Percentiles rank a stretch among this genome's conserved stretches.
Evolutionary conservation across 139 green algal genomes (phyloP).

Genomic region (Pleodorina starrii): DNA sequence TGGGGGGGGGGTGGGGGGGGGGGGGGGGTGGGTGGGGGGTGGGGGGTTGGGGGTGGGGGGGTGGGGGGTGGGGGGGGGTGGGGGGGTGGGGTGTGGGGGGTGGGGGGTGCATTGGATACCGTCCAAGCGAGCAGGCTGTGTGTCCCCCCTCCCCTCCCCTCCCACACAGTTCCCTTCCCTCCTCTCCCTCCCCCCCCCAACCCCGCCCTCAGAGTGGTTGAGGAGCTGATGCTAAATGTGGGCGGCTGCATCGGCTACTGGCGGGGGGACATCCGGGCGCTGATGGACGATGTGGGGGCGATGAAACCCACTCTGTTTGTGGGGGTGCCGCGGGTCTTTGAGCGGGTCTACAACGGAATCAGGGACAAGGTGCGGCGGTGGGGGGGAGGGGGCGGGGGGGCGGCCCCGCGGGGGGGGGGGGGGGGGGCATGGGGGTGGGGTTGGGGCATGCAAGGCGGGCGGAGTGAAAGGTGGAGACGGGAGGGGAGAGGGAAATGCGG

Average conservation of each 20-base stretch:
- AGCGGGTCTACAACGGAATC: slow-evolving; percentile 82
- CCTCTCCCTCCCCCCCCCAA: background rate
- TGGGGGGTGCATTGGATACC: too few species aligned
- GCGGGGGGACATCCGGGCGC: slow-evolving; percentile 78
- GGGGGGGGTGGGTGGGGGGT: too few species aligned
- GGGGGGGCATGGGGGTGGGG: background rate
- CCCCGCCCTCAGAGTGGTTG: slow-evolving; percentile 40
- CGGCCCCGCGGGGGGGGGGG: background rate
- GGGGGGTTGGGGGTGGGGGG: too few species aligned
- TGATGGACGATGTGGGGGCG: slow-evolving; percentile 84
- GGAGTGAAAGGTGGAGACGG: background rate
- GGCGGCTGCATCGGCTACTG: slow-evolving; percentile 80
- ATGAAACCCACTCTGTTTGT: slow-evolving; percentile 83
- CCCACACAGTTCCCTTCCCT: too few species aligned
- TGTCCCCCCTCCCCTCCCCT: too few species aligned
- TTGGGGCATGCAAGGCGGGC: too few species aligned
- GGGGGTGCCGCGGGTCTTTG: slow-evolving; percentile 89
- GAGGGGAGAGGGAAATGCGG: background rate
- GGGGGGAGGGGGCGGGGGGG: background rate
- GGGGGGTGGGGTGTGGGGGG: too few species aligned
- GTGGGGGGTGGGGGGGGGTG: too few species aligned
- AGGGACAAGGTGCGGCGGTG: slow-evolving; percentile 58
- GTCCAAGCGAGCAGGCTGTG: too few species aligned
- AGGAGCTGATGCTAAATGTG: slow-evolving; percentile 77
- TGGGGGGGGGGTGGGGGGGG: too few species aligned